Conservation (phyloP, 768 basidiomycete genomes). For the Boletus speciosus region DNA sequence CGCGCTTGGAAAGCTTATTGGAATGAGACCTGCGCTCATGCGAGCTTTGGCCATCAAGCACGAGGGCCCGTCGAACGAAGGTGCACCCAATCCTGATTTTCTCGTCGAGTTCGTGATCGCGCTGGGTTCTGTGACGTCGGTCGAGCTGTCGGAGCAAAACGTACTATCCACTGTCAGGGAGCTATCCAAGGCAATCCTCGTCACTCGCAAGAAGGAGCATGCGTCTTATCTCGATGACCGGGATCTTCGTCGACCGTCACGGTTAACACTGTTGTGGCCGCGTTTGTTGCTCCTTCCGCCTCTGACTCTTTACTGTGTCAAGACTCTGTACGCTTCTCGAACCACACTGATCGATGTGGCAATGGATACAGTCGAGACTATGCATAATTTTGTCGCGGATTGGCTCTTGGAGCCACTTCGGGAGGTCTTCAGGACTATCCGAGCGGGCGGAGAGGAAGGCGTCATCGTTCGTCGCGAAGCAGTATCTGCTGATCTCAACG, state of each 20-base stretch:
- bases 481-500: slow-evolving; percentile 81
- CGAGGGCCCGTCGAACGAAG: neutral
- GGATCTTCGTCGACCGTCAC: slow-evolving; percentile 62
- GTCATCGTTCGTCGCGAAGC: slow-evolving; percentile 78
- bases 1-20: slow-evolving; percentile 59
- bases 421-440: slow-evolving; percentile 78
- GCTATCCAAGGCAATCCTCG: slow-evolving; percentile 19
- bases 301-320: slow-evolving; percentile 48
- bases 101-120: slow-evolving; percentile 22
- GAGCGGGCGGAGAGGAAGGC: slow-evolving; percentile 72
- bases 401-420: slow-evolving; percentile 88
- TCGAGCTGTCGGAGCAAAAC: slow-evolving; percentile 11
- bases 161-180: slow-evolving; percentile 11
- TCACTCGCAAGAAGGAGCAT: slow-evolving; percentile 30
- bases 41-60: slow-evolving; percentile 25
- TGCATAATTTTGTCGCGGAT: slow-evolving; percentile 67
- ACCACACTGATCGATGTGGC: slow-evolving; percentile 53
- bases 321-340: slow-evolving; percentile 55
- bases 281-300: slow-evolving; percentile 75
- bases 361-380: slow-evolving; percentile 61
- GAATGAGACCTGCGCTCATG: slow-evolving; percentile 47
- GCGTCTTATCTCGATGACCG: slow-evolving; percentile 28
- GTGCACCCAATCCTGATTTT: slow-evolving; percentile 8
- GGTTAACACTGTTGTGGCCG: slow-evolving; percentile 76
- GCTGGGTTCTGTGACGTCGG: slow-evolving; percentile 17